phyloP scores from a whole-genome alignment of 371 early-diverging fungal species.

The Actinomortierella ambigua region DNA sequence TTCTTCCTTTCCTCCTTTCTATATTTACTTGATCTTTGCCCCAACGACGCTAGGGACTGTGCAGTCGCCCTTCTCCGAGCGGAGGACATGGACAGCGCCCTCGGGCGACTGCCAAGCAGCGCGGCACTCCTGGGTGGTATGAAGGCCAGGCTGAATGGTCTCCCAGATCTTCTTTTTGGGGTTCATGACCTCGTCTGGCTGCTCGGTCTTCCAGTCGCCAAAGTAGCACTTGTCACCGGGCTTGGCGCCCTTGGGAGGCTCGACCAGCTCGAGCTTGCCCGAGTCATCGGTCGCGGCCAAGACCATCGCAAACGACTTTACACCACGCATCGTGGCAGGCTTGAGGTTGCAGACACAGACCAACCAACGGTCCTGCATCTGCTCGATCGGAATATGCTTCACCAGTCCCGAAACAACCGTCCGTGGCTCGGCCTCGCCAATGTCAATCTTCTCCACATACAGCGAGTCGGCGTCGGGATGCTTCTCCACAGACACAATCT shows the following conservation, averaged over 20 bases:
- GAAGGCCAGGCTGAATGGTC: constrained; percentile 92
- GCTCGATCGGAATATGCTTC: constrained; percentile 85
- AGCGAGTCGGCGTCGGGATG: constrained; percentile 94
- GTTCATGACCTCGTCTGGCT: constrained; percentile 87
- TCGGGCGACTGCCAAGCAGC: constrained; percentile 79
- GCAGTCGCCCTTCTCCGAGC: constrained; percentile 61
- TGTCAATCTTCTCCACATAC: constrained; percentile 94
- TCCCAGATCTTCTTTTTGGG: constrained; percentile 99
- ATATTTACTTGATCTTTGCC: constrained; percentile 76
- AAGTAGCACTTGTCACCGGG: constrained; percentile 94
- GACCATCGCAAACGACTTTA: constrained; percentile 96
- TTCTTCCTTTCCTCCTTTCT: too few species aligned
- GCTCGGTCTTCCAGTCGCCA: constrained; percentile 84
- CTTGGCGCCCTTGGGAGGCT: constrained; percentile 83
- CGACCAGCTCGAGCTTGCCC: constrained; percentile 90
- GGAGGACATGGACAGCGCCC: constrained; percentile 64
- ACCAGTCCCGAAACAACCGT: constrained; percentile 94
- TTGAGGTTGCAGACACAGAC: constrained; percentile 86
- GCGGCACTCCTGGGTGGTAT: constrained; percentile 77
- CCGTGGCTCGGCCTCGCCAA: constrained; percentile 87
- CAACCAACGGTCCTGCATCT: constrained; percentile 70
- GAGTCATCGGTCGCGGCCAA: constrained; percentile 87
- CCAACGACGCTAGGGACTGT: constrained; percentile 66
- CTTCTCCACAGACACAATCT: constrained; percentile 79
- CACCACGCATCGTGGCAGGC: constrained; percentile 94